Evolutionary conservation across 2,329 filamentous ascomycete genomes (phyloP), one percentile per base, ranked within the genome.

Genomic region (Aspergillus pseudoterreus): DNA sequence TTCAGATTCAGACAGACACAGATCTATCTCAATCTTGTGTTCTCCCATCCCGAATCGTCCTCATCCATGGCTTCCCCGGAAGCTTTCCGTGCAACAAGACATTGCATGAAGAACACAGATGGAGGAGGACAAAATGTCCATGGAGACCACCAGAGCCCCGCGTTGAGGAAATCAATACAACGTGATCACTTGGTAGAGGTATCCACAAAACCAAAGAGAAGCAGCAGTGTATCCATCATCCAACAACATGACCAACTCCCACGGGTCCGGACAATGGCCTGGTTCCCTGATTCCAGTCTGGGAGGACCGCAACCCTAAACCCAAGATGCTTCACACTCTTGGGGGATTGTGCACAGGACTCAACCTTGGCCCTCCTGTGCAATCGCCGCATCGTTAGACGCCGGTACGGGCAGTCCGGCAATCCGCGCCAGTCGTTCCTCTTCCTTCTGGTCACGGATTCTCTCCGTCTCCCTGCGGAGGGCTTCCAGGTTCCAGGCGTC

Each of bases 381-480:
- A 27, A 64, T 49, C 21, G 50, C 52, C 22, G 44, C 57, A 22
- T 58, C 58, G 45, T 49, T 54, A 43, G 59, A 53, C 32, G 30
- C 30, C 9, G 65, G 63, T 17, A 66, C 24, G 14, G 55, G 48
- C 15, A 50, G 53, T 10, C 72, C 71, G 24, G 66, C 51, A 17
- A 72, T 53, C 53, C 65, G 69, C 35, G 68, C 70, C 50, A 85
- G 61, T 24, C 82, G 69, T 61, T 95, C 90, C 60, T 90, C 86
- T 71, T 96, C 92, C 70, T 87, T 92, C 76, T 79, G 80, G 57
- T 84, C 79, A 45, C 85, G 79, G 27, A 92, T 67, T 3, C 81
- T 83, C 68, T 96, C 90, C 0, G 94, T 99, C 78, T 97, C 92
- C 63, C 80, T 78, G 53, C 94, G 82, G 68, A 97, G 74, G 54